phyloP scores from a whole-genome alignment of 2,329 filamentous ascomycete species.

The Aspergillus sp. region DNA sequence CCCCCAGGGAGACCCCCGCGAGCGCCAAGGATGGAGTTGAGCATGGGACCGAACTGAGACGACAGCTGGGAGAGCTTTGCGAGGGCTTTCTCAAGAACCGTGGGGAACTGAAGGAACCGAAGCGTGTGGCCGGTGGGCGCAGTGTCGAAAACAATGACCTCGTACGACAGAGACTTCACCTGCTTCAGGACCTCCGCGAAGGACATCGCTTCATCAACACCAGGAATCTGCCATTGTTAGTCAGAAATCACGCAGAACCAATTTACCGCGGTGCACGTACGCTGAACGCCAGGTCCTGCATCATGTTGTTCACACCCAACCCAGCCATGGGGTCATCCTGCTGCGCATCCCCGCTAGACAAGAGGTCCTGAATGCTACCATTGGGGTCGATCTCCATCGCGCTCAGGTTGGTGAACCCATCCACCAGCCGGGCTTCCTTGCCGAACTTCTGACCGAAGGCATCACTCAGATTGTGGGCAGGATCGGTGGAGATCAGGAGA shows the following conservation, averaged over 20 bases:
- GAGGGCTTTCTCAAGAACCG: slow-evolving; percentile 96
- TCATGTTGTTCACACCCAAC: slow-evolving; percentile 83
- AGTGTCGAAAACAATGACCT: slow-evolving; percentile 98
- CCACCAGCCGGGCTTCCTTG: slow-evolving; percentile 90
- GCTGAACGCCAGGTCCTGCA: slow-evolving; percentile 96
- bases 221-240: slow-evolving; percentile 72
- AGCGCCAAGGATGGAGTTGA: slow-evolving; percentile 86
- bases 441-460: slow-evolving; percentile 99
- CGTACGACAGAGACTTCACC: slow-evolving; percentile 97
- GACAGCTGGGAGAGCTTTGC: slow-evolving; percentile 94
- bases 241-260: not conserved
- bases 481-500: slow-evolving; percentile 96
- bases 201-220: slow-evolving; percentile 99
- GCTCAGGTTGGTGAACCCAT: slow-evolving; percentile 89
- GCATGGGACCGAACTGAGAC: slow-evolving; percentile 89
- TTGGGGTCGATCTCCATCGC: slow-evolving; percentile 99
- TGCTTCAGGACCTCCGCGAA: slow-evolving; percentile 99
- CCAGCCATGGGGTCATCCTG: slow-evolving; percentile 65
- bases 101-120: slow-evolving; percentile 97
- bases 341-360: slow-evolving; percentile 71
- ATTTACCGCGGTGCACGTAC: slow-evolving; percentile 45
- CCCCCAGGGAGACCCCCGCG: slow-evolving; percentile 79
- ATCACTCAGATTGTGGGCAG: slow-evolving; percentile 95
- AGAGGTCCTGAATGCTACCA: slow-evolving; percentile 91
- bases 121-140: slow-evolving; percentile 97